phyloP scores from a whole-genome alignment of 2,329 filamentous ascomycete genomes.

The Ceratocystis cubensis region DNA sequence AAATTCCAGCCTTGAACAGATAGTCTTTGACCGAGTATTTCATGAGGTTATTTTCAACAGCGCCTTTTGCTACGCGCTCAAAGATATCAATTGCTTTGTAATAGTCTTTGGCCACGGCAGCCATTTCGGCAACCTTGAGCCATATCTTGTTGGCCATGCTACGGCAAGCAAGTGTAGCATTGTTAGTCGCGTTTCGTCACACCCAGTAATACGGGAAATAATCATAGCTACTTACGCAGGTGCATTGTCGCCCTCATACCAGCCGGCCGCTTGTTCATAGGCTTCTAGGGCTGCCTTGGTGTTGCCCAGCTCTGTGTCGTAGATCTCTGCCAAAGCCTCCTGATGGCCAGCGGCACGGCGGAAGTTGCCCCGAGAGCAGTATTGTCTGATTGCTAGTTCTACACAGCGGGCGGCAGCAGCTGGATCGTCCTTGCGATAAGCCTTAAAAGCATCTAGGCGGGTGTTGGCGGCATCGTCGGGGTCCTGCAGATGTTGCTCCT shows the following conservation, averaged over 20 bases:
- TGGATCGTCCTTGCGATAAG: slow-evolving; percentile 75
- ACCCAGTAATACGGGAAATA: too few species aligned
- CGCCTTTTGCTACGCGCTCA: slow-evolving; percentile 67
- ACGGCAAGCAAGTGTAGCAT: not conserved
- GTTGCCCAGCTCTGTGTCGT: slow-evolving; percentile 70
- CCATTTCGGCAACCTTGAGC: slow-evolving; percentile 81
- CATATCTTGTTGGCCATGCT: slow-evolving; percentile 87
- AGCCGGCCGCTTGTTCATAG: slow-evolving; percentile 74
- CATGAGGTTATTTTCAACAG: slow-evolving; percentile 83
- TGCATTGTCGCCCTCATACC: slow-evolving; percentile 82
- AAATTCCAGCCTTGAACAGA: slow-evolving; percentile 86
- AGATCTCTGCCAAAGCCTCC: slow-evolving; percentile 76
- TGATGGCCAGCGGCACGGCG: slow-evolving; percentile 81
- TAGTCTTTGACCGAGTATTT: slow-evolving; percentile 93
- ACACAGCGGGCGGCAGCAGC: slow-evolving; percentile 72
- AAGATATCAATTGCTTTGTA: slow-evolving; percentile 69
- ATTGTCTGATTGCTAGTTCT: slow-evolving; percentile 68
- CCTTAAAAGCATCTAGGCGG: slow-evolving; percentile 83
- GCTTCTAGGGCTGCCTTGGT: slow-evolving; percentile 64
- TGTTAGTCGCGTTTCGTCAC: not conserved
- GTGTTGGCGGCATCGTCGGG: slow-evolving; percentile 86
- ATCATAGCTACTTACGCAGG: slow-evolving; percentile 48
- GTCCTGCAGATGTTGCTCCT: slow-evolving; percentile 71
- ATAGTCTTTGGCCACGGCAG: slow-evolving; percentile 73
- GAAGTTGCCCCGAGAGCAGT: slow-evolving; percentile 82